Percentiles rank a stretch among this genome's conserved stretches.
Conservation (phyloP, 2,329 filamentous ascomycete genomes). For the Samsoniella hepiali region DNA sequence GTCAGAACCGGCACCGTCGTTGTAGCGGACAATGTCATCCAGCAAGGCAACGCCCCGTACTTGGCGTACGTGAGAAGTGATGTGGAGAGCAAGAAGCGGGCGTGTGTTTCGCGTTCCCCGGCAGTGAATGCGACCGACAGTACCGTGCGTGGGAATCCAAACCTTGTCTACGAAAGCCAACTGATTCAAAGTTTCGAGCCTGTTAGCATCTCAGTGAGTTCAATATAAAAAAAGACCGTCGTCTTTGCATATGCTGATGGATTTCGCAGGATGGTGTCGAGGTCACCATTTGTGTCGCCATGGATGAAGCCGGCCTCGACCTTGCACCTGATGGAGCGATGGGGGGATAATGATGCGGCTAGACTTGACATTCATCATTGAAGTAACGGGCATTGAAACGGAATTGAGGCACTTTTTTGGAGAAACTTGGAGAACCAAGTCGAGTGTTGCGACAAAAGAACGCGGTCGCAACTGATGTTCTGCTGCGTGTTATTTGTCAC, state of each 20-base stretch:
- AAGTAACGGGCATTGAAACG: no score
- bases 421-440: no score
- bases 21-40: slow-evolving; percentile 68
- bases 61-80: slow-evolving; percentile 66
- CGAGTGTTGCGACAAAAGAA: no score
- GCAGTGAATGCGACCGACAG: slow-evolving; percentile 25
- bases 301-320: slow-evolving; percentile 26
- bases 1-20: slow-evolving; percentile 60
- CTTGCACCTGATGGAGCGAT: slow-evolving; percentile 64
- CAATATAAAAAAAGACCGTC: no score
- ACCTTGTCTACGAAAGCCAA: slow-evolving; percentile 62
- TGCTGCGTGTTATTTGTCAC: no score
- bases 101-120: slow-evolving; percentile 35
- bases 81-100: slow-evolving; percentile 54
- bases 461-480: no score
- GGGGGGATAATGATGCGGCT: slow-evolving; percentile 58
- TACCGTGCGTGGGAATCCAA: slow-evolving; percentile 53
- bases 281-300: slow-evolving; percentile 55
- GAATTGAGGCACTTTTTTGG: no score
- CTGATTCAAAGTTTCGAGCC: slow-evolving; percentile 65
- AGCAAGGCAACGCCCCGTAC: slow-evolving; percentile 68
- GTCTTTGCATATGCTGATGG: background rate
- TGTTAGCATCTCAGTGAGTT: slow-evolving; percentile 60
- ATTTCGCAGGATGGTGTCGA: slow-evolving; percentile 59
- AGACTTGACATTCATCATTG: slow-evolving; percentile 56